Base-by-base conservation (phyloP, 805 yeast genomes). In the Barnettozyma siamensis region DNA sequence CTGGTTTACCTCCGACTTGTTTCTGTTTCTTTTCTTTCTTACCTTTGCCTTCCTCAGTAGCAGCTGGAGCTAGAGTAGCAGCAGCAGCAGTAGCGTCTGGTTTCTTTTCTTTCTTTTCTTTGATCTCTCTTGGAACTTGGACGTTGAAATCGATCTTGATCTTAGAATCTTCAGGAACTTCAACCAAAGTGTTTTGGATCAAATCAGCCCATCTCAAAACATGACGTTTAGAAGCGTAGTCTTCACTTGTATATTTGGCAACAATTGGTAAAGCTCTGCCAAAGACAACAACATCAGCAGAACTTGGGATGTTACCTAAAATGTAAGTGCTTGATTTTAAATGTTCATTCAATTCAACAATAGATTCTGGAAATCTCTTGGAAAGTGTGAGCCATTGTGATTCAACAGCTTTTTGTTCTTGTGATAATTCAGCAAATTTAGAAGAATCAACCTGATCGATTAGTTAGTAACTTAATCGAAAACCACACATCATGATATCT, bases 201-300 rank as follows among this genome's bases (percentile, higher is more conserved):
- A 86, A 75, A 55, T 89, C 97, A 19, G 78, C 76, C 98, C 98
- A 93, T 74, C 99, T 83, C 46, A 88, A 66, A 44, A 91, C 71
- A 64, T 91, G 97, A 74, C 97, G 84, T 62, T 70, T 69, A 36
- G 72, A 64, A 36, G 81, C 78, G 50, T 80, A 65, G 31, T 80
- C 63, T 21, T 76, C 63, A 10, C 76, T 59, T 19, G 73, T 64
- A 75, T 86, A 76, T 46, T 70, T 64, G 40, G 69, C 66, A 31
- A 83, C 77, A 31, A 76, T 46, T 36, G 88, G 84, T 54, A 78
- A 67, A 29, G 80, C 79, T 28, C 76, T 69, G 38, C 80, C 79
- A 53, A 87, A 85, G 28, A 83, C 80, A 34, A 71, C 65, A 33
- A 79, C 72, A 62, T 93, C 99, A n/a, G 78, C 76, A 33, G 73